Percentiles rank a stretch among this genome's conserved stretches.
phyloP scores from a whole-genome alignment of 2,329 filamentous ascomycete genomes.

The Lojkania enalia region DNA sequence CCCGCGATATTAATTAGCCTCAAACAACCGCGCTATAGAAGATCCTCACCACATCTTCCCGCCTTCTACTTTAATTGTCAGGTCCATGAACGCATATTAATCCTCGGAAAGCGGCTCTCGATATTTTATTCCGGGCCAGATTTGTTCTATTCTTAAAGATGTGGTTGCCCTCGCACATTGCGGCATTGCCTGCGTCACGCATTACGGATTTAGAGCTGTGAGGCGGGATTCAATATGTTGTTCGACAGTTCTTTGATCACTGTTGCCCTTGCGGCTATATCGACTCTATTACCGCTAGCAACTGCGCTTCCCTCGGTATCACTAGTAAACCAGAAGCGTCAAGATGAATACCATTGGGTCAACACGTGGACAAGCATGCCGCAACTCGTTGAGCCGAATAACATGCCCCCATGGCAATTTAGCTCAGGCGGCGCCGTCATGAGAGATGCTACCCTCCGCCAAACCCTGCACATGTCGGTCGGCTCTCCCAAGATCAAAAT shows the following conservation, averaged over 20 bases:
- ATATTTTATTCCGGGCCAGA: not conserved
- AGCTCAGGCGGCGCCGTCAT: constrained; percentile 52
- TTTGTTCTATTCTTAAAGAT: not conserved
- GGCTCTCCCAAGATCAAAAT: constrained; percentile 59
- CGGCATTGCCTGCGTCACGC: too few species aligned
- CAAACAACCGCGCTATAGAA: constrained; percentile 10
- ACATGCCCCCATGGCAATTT: constrained; percentile 56
- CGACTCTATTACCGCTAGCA: not conserved
- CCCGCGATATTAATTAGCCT: constrained; percentile 19
- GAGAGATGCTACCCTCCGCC: constrained; percentile 63
- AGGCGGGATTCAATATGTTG: not conserved
- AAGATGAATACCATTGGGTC: constrained; percentile 54
- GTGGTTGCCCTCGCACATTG: not conserved
- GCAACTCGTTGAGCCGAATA: constrained; percentile 62
- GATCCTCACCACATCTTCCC: constrained; percentile 1
- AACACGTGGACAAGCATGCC: constrained; percentile 67
- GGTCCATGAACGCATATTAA: not conserved
- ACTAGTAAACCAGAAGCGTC: constrained; percentile 19
- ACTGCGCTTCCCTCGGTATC: constrained; percentile 5
- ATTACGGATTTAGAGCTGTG: not conserved
- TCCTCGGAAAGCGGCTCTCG: not conserved
- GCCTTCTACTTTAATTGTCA: not conserved
- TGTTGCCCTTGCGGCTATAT: not conserved
- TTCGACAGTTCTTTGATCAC: not conserved
- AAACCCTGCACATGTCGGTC: constrained; percentile 63